Evolutionary conservation across 371 early-diverging fungal genomes (phyloP).

Genomic region (Agmasoma carcini): DNA sequence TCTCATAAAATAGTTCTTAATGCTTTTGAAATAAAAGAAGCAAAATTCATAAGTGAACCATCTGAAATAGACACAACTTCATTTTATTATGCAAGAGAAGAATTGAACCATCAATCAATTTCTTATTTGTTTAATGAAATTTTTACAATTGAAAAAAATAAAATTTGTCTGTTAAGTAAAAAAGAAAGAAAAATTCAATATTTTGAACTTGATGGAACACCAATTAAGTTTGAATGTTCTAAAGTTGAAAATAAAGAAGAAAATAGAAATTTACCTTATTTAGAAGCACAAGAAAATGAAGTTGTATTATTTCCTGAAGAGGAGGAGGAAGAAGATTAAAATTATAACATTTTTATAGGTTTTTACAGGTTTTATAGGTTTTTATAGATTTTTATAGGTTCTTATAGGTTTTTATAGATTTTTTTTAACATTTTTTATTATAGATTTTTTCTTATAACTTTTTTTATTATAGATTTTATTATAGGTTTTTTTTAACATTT

Average conservation of each 20-base stretch:
- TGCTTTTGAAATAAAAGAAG: neutral
- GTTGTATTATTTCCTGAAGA: conserved; percentile 39
- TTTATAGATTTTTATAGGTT: neutral
- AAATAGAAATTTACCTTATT: conserved; percentile 19
- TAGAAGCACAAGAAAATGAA: conserved; percentile 35
- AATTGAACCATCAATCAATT: neutral
- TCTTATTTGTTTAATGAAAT: conserved; percentile 4
- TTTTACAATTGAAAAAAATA: neutral
- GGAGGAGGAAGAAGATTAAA: too few species aligned
- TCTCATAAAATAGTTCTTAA: neutral
- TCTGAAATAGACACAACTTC: neutral
- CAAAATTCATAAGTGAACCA: neutral
- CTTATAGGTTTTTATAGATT: neutral
- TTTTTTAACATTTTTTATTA: neutral
- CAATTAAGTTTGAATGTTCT: neutral
- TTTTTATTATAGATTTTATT: too few species aligned
- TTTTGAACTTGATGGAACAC: neutral
- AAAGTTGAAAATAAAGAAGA: conserved; percentile 5
- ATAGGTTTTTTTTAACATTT: too few species aligned
- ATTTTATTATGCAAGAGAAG: neutral
- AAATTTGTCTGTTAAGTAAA: neutral
- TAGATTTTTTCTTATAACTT: conserved; percentile 46
- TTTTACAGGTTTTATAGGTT: too few species aligned
- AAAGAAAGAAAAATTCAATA: neutral
- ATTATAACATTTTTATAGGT: too few species aligned